Evolutionary conservation across 75 land plant species (phyloP).

Genomic region (Sequoiadendron giganteum): DNA sequence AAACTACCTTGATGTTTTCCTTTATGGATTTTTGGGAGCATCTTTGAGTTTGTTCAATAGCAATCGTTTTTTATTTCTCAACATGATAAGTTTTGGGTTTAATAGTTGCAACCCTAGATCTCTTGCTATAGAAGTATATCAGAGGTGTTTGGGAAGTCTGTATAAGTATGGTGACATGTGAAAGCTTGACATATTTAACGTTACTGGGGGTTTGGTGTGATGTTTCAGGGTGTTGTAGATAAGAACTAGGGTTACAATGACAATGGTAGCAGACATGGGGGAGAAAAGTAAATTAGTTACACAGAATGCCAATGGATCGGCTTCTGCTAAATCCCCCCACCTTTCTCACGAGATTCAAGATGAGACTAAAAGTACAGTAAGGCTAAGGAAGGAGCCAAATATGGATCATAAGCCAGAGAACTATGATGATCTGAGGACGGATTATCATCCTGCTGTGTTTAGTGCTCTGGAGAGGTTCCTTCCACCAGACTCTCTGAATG

Average conservation of each 20-base stretch:
- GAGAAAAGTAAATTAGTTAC: not conserved
- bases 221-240: not conserved
- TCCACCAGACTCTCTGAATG: conserved; percentile 50
- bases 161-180: not conserved
- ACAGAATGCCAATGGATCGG: conserved; percentile 9
- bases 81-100: not conserved
- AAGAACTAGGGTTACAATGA: not conserved
- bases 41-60: not conserved
- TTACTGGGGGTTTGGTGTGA: not conserved
- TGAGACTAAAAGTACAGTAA: conserved; percentile 15
- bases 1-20: not conserved
- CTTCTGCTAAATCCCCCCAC: not conserved
- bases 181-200: not conserved
- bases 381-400: conserved; percentile 63
- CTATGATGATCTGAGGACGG: conserved; percentile 71
- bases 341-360: conserved; percentile 24
- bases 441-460: conserved; percentile 67
- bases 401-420: conserved; percentile 67
- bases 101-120: not conserved
- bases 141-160: not conserved
- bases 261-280: not conserved
- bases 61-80: not conserved
- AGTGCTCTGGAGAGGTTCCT: conserved; percentile 83
- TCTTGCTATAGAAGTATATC: not conserved
- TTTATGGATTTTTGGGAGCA: not conserved